A percentile compares a stretch with the other conserved stretches of the same genome.
These are phyloP conservation scores for Camelina laxa DNA, from an alignment of 345 rosid genomes.

Conservation along the genomic window DNA sequence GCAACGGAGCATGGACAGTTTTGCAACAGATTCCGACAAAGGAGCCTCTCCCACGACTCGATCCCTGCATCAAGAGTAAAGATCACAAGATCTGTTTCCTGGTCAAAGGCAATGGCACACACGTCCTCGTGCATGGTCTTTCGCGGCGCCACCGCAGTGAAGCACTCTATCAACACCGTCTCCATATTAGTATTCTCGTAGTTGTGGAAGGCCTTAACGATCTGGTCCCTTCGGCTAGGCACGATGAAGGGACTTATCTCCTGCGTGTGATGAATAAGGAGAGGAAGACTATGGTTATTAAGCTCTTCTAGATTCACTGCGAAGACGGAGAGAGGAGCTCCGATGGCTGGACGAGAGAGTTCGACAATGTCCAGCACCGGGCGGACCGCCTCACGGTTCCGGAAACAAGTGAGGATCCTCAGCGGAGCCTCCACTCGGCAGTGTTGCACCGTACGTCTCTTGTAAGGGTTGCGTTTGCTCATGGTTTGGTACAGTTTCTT, in stretches of 20 bases:
- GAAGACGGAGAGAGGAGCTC: conserved; percentile 43
- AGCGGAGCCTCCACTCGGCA: conserved; percentile 35
- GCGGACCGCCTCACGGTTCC: conserved; percentile 43
- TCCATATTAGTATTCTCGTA: conserved; percentile 34
- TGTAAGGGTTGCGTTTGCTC: conserved; percentile 52
- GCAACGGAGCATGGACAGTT: conserved; percentile 48
- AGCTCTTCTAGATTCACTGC: conserved; percentile 50
- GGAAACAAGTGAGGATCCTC: conserved; percentile 51
- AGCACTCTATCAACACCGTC: conserved; percentile 46
- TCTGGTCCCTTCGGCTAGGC: conserved; percentile 39
- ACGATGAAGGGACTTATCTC: conserved; percentile 36
- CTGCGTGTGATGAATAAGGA: conserved; percentile 29
- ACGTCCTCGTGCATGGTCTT: conserved; percentile 55
- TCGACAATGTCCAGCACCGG: conserved; percentile 46
- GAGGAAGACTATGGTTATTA: conserved; percentile 28
- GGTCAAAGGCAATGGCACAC: conserved; percentile 47
- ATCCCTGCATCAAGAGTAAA: conserved; percentile 39
- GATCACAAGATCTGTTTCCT: conserved; percentile 44
- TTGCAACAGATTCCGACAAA: conserved; percentile 40
- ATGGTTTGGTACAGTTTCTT: conserved; percentile 44
- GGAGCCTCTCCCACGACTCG: conserved; percentile 29
- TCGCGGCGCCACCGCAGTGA: conserved; percentile 48
- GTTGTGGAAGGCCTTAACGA: conserved; percentile 43
- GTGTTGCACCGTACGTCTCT: conserved; percentile 46
- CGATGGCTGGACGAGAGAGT: conserved; percentile 44